Percentiles rank a stretch among this genome's conserved stretches.
These are phyloP conservation scores for Endoconidiophora laricicola DNA, from an alignment of 2,329 filamentous ascomycete genomes.

Conservation along the genomic window DNA sequence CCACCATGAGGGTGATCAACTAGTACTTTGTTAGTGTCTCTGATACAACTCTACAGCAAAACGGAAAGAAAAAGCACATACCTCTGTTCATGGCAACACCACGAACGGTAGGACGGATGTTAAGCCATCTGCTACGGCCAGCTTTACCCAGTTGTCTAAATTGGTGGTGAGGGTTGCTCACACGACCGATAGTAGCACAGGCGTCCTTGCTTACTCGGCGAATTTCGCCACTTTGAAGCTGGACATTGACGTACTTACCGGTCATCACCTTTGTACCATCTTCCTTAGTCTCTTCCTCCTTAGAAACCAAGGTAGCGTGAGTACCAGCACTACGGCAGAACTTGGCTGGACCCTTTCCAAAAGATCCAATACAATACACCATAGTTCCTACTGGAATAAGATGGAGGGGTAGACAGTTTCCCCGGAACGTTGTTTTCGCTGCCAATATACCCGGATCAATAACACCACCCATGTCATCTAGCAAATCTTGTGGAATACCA, in stretches of 20 bases:
- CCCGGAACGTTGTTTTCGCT: constrained; percentile 80
- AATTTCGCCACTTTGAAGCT: constrained; percentile 83
- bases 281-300: constrained; percentile 57
- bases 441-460: constrained; percentile 93
- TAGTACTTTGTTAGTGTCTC: constrained; percentile 17
- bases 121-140: constrained; percentile 81
- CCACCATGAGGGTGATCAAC: constrained; percentile 96
- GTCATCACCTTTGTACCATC: constrained; percentile 45
- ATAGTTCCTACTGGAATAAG: constrained; percentile 93
- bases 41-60: not conserved
- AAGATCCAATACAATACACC: constrained; percentile 75
- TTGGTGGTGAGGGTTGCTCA: constrained; percentile 85
- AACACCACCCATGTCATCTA: constrained; percentile 81
- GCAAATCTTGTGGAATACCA: constrained; percentile 73
- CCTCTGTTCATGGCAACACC: constrained; percentile 97
- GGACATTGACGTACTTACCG: constrained; percentile 65
- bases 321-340: constrained; percentile 94
- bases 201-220: constrained; percentile 80
- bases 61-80: constrained; percentile 23
- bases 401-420: constrained; percentile 87
- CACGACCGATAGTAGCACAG: constrained; percentile 83
- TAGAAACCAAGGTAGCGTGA: constrained; percentile 73
- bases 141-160: constrained; percentile 89
- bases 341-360: constrained; percentile 57
- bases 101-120: constrained; percentile 86